phyloP scores from a whole-genome alignment of 164 flowering plant genomes.

The Kalanchoe fedtschenkoi region DNA sequence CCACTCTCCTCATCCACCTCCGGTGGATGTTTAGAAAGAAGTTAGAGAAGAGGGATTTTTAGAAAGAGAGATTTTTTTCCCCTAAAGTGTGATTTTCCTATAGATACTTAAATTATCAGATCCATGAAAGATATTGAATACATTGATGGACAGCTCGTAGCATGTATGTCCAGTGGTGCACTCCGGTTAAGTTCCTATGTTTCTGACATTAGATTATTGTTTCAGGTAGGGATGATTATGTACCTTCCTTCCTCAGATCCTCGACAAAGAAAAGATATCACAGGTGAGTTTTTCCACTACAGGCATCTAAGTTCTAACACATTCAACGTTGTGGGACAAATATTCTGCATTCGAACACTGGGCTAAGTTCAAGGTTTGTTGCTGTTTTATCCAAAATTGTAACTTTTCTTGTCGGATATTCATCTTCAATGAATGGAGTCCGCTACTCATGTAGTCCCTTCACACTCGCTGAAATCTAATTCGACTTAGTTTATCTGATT shows the following conservation, averaged over 20 bases:
- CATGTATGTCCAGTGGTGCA: too few species aligned
- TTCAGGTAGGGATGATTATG: conserved; percentile 94
- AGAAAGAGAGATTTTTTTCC: too few species aligned
- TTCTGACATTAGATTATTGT: too few species aligned
- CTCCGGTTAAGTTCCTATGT: too few species aligned
- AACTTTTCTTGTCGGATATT: not conserved
- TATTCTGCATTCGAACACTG: conserved; percentile 94
- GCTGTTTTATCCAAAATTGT: not conserved
- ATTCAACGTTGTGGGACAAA: conserved; percentile 61
- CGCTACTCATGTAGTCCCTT: not conserved
- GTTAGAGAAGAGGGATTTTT: too few species aligned
- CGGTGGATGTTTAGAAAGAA: too few species aligned
- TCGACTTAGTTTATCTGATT: too few species aligned
- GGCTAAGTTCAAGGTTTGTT: conserved; percentile 95
- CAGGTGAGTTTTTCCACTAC: conserved; percentile 86
- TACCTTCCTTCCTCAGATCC: conserved; percentile 89
- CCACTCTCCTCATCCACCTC: too few species aligned
- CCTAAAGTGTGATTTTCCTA: too few species aligned
- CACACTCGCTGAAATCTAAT: not conserved
- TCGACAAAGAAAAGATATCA: conserved; percentile 90
- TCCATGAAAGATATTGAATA: conserved; percentile 86
- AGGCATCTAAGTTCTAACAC: conserved; percentile 60
- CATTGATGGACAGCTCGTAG: conserved; percentile 81
- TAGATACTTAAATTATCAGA: too few species aligned
- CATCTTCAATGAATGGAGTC: not conserved